A percentile compares a stretch with the other conserved stretches of the same genome.
phyloP scores from a whole-genome alignment of 208 protist genomes.

The Wallacemonas sp. region DNA sequence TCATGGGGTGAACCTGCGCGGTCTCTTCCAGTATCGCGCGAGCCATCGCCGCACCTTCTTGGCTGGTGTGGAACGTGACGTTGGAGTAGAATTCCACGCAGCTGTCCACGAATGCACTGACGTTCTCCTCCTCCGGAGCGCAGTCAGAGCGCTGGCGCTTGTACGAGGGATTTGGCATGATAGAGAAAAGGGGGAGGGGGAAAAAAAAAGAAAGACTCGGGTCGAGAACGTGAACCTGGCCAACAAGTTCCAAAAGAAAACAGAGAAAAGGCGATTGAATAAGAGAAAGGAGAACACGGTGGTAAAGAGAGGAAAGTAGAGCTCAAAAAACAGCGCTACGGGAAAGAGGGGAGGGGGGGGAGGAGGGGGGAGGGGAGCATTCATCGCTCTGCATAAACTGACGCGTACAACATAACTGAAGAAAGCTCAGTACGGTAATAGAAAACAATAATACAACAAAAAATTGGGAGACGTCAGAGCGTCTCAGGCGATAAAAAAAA shows the following conservation, averaged over 20 bases:
- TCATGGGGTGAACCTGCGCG: not conserved
- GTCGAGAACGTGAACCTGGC: not conserved
- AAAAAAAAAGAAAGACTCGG: not conserved
- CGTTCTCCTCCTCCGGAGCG: constrained; percentile 55
- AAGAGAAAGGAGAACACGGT: not conserved
- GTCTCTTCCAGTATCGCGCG: constrained; percentile 15
- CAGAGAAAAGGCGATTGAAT: not conserved
- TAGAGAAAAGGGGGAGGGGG: not conserved
- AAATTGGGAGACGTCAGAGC: too few relatives aligned
- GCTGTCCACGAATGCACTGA: constrained; percentile 57
- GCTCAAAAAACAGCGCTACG: not conserved
- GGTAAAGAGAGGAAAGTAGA: not conserved
- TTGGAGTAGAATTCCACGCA: constrained; percentile 62
- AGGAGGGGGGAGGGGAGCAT: too few relatives aligned
- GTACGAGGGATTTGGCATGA: constrained; percentile 19
- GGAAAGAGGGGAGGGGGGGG: not conserved
- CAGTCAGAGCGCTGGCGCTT: constrained; percentile 55
- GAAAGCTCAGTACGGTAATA: too few relatives aligned
- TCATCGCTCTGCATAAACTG: too few relatives aligned
- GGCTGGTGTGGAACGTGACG: constrained; percentile 49
- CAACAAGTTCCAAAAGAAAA: too few relatives aligned
- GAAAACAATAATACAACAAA: too few relatives aligned
- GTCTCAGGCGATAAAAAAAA: constrained; percentile 4
- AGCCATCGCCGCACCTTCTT: constrained; percentile 26
- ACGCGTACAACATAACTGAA: too few relatives aligned